Conservation (phyloP, 2,329 filamentous ascomycete genomes). For the Aspergillus sp. region DNA sequence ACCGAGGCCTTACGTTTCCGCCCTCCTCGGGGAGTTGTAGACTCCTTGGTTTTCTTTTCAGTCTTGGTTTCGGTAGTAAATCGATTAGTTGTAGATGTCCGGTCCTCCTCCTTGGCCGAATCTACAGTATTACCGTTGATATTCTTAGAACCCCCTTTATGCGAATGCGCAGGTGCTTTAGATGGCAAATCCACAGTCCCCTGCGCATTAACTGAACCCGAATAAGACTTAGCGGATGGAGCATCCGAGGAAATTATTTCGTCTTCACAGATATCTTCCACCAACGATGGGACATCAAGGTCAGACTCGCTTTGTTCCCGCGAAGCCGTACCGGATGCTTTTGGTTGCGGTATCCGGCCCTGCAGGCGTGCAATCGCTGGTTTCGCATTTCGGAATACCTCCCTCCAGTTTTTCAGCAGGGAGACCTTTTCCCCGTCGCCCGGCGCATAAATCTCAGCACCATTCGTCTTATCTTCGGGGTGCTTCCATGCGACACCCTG, state of each 20-base stretch:
- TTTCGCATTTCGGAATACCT: conserved; percentile 41
- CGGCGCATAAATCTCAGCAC: conserved; percentile 34
- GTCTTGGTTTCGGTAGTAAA: background rate
- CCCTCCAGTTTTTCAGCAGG: conserved; percentile 47
- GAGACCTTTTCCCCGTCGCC: conserved; percentile 44
- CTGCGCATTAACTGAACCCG: background rate
- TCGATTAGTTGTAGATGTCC: background rate
- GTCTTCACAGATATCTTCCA: conserved; percentile 1
- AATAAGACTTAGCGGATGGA: background rate
- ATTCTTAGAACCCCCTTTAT: background rate
- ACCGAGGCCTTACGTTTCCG: conserved; percentile 26
- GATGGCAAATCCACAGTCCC: background rate
- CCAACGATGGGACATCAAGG: background rate
- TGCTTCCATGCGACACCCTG: conserved; percentile 44
- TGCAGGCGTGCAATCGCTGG: conserved; percentile 27
- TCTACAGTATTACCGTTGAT: background rate
- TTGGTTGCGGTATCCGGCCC: conserved; percentile 12
- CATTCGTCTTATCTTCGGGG: conserved; percentile 24
- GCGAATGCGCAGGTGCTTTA: background rate
- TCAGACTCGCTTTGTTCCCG: background rate
- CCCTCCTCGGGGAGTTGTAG: conserved; percentile 7
- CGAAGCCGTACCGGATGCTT: background rate
- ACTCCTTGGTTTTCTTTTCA: background rate
- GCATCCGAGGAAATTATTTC: background rate
- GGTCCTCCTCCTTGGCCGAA: background rate